Evolutionary conservation across 371 early-diverging fungal species (phyloP), one percentile per base, ranked within the genome.

Genomic region (Fennellomyces sp.): DNA sequence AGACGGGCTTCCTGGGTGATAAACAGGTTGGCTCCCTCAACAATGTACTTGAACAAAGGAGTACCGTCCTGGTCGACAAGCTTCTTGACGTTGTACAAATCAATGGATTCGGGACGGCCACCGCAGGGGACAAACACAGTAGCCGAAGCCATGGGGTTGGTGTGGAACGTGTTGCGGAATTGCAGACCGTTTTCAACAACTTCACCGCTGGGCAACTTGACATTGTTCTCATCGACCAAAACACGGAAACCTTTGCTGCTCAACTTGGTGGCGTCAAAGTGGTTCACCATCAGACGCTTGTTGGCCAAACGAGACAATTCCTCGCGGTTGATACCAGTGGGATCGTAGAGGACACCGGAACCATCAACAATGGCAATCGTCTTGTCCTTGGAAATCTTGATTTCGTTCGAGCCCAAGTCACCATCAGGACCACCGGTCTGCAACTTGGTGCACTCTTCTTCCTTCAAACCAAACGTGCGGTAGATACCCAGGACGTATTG

Each of bases 371-470:
- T 80, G 70, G 84, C 96, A 26, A 93, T 81, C 2, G 98, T 98
- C 80, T 91, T 94, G 80, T 98, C 98, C 69, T 91, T 89, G 63
- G 95, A 95, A 68, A 98, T 97, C 86, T 94, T 94, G 87, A 98
- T 94, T 76, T 98, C 98, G 75, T 98, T 98, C 26, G 96, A 96
- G 17, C 98, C 98, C 61, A 98, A 76, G 67, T 98, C 98, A 54
- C 98, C 98, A 80, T 98, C 98, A 15, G 98, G 98, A 12, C 98
- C 98, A 70, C 98, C 98, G 23, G 97, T 98, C 78, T 97, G 97
- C 60, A 98, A 69, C 82, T 98, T 98, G 51, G 91, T 86, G 70
- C 84, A 83, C 35, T 80, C 81, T 48, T 87, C 80, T 70, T 93
- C 94, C 54, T 90, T 88, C 45, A 97, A 76, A 23, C 85, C 88